Conservation (phyloP, 2,329 filamentous ascomycete species). For the Fusarium sp. region DNA sequence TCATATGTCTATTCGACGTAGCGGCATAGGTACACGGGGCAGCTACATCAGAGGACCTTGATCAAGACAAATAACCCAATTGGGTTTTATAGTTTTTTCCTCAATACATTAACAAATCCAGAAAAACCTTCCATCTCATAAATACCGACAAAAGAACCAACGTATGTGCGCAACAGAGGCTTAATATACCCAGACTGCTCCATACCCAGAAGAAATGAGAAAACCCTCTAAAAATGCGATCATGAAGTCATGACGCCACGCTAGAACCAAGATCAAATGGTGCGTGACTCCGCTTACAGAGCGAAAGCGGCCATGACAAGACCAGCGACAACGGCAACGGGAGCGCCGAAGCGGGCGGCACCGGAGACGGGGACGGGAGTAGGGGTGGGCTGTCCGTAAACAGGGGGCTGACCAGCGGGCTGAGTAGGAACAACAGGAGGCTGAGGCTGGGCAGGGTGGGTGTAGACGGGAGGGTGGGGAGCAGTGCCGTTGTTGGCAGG, state of each 20-base stretch:
- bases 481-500: slow-evolving; percentile 29
- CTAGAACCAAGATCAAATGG: slow-evolving; percentile 40
- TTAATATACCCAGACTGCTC: slow-evolving; percentile 41
- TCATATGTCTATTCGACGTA: slow-evolving; percentile 47
- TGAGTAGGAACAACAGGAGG: slow-evolving; percentile 42
- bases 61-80: slow-evolving; percentile 45
- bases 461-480: slow-evolving; percentile 36
- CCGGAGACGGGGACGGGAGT: slow-evolving; percentile 44
- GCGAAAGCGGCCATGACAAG: slow-evolving; percentile 56
- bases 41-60: slow-evolving; percentile 43
- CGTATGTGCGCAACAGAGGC: slow-evolving; percentile 47
- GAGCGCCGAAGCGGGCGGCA: slow-evolving; percentile 51
- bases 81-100: slow-evolving; percentile 45
- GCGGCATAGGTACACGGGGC: slow-evolving; percentile 42
- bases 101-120: slow-evolving; percentile 49
- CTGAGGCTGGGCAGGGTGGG: slow-evolving; percentile 23
- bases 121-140: slow-evolving; percentile 44
- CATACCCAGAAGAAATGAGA: slow-evolving; percentile 42
- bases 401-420: slow-evolving; percentile 35
- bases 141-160: slow-evolving; percentile 43
- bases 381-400: slow-evolving; percentile 35
- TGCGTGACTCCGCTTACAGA: slow-evolving; percentile 52
- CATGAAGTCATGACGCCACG: slow-evolving; percentile 46
- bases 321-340: slow-evolving; percentile 54
- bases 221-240: slow-evolving; percentile 48